Conservation (phyloP, 179 eudicot genomes). For the Carnegiea gigantea region DNA sequence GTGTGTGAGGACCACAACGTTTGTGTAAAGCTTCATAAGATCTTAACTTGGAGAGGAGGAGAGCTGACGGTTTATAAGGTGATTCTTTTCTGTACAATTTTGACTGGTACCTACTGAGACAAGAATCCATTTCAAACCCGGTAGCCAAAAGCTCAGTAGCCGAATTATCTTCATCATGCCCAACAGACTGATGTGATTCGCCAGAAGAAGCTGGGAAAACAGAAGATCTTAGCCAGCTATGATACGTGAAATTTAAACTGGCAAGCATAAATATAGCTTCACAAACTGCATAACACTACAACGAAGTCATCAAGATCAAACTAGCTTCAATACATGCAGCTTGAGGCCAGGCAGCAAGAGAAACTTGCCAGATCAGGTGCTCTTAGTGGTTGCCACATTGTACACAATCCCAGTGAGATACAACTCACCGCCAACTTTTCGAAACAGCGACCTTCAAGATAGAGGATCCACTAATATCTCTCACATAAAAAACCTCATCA, state of each 20-base stretch:
- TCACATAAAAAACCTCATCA: too few relatives aligned
- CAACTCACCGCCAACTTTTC: too few relatives aligned
- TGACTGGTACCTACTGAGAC: conserved; percentile 19
- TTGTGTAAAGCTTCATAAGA: conserved; percentile 20
- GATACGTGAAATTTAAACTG: background rate
- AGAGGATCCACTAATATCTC: too few relatives aligned
- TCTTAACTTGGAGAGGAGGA: conserved; percentile 16
- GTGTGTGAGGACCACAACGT: conserved; percentile 16
- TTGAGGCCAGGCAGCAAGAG: too few relatives aligned
- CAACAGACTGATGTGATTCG: background rate
- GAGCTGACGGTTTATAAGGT: conserved; percentile 20
- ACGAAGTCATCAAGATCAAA: conserved; percentile 1
- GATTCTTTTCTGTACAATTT: conserved; percentile 9
- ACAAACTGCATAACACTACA: background rate
- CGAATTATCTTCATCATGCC: background rate
- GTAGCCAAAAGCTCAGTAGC: background rate
- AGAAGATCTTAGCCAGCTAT: background rate
- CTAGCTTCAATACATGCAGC: background rate
- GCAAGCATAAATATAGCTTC: background rate
- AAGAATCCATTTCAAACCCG: conserved; percentile 2
- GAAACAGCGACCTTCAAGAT: too few relatives aligned
- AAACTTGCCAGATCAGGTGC: background rate
- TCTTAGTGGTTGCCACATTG: background rate
- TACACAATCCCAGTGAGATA: background rate
- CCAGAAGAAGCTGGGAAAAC: conserved; percentile 5